Conservation (phyloP, 495 filamentous ascomycete species). For the Neurospora sp. region DNA sequence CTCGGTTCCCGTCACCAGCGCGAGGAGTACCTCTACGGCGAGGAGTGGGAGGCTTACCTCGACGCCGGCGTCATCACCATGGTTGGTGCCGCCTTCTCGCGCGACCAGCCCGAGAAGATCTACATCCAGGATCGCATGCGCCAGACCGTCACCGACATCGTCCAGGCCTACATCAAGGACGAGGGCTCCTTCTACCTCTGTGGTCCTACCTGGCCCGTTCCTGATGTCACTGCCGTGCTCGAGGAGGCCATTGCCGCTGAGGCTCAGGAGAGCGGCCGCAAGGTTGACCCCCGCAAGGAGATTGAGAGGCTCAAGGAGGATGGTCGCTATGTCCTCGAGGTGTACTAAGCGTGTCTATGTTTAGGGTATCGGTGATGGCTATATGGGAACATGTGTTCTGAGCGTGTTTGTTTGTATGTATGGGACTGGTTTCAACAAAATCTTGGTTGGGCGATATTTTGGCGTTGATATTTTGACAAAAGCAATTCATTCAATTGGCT, state of each 20-base stretch:
- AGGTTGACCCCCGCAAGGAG: conserved; percentile 81
- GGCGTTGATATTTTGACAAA: neutral
- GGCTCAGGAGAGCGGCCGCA: conserved; percentile 58
- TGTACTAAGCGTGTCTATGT: conserved; percentile 50
- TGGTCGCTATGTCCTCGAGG: conserved; percentile 88
- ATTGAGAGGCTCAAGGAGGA: conserved; percentile 95
- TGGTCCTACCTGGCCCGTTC: conserved; percentile 96
- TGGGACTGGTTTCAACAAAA: neutral
- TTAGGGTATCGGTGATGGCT: neutral
- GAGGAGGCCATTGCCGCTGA: conserved; percentile 84
- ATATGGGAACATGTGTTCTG: neutral
- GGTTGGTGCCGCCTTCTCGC: conserved; percentile 87
- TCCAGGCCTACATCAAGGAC: conserved; percentile 78
- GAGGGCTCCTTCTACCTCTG: conserved; percentile 94
- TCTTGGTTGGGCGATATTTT: neutral
- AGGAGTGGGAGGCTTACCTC: conserved; percentile 98
- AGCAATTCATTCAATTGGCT: neutral
- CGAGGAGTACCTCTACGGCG: conserved; percentile 97
- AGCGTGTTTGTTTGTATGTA: neutral
- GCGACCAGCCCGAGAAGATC: conserved; percentile 96
- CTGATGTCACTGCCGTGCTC: conserved; percentile 90
- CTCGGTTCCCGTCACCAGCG: conserved; percentile 94
- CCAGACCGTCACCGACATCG: conserved; percentile 72
- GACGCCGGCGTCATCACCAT: conserved; percentile 92
- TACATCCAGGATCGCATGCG: conserved; percentile 99